Percentiles rank a stretch among this genome's conserved stretches.
Evolutionary conservation across 176 grass and related monocot genomes (phyloP).

Genomic region (Musa schizocarpa): DNA sequence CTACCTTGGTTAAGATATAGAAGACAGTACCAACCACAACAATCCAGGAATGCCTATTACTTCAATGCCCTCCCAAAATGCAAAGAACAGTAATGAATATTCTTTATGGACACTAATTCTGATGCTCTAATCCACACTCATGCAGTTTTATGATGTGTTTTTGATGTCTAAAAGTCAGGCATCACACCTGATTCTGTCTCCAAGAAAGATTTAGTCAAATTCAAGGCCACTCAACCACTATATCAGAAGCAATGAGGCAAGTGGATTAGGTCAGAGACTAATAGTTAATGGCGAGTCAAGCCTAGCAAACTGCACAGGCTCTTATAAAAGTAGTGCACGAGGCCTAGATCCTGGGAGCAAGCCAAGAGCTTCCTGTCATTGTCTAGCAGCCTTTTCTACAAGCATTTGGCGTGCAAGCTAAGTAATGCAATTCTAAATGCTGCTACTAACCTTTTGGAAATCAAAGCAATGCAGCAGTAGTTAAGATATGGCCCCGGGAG

Average conservation of each 20-base stretch:
- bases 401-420: conserved; percentile 9
- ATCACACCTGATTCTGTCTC: neutral
- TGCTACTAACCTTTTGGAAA: conserved; percentile 7
- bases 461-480: neutral
- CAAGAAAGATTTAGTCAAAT: neutral
- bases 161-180: neutral
- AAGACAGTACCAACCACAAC: neutral
- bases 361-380: neutral
- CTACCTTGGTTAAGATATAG: too few species aligned
- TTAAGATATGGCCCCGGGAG: neutral
- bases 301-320: neutral
- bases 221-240: neutral
- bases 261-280: neutral
- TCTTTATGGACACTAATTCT: neutral
- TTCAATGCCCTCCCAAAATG: neutral
- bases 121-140: neutral
- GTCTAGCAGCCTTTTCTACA: neutral
- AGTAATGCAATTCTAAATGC: neutral
- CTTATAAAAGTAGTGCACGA: neutral
- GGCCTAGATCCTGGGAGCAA: neutral
- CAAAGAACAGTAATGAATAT: too few species aligned
- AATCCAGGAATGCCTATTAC: neutral
- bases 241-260: neutral
- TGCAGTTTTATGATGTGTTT: neutral
- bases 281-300: neutral